Evolutionary conservation across 1,284 basidiomycete genomes (phyloP).

Genomic region (Melampsora larici-populina): DNA sequence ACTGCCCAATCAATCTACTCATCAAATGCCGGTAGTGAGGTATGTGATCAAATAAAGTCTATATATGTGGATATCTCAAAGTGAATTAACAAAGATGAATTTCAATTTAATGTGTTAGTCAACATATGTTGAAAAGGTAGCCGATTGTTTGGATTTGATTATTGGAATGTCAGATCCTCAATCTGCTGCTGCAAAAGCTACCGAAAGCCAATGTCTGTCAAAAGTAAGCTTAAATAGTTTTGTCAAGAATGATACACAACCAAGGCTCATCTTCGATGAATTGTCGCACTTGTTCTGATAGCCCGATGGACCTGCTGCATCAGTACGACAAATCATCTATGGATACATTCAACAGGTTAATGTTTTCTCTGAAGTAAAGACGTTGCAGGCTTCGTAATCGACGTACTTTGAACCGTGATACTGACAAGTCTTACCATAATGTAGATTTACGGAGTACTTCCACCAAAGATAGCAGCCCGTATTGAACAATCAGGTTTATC

Average conservation of each 20-base stretch:
- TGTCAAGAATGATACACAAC: not conserved
- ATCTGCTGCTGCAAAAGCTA: constrained; percentile 25
- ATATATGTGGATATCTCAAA: no score
- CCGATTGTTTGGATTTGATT: constrained; percentile 29
- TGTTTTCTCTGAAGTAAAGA: not conserved
- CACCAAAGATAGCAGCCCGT: constrained; percentile 7
- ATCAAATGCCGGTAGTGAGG: constrained; percentile 35
- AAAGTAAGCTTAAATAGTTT: not conserved
- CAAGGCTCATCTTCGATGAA: not conserved
- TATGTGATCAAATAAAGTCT: not conserved
- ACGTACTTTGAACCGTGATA: not conserved
- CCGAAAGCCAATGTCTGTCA: constrained; percentile 13
- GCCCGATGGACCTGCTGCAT: constrained; percentile 28
- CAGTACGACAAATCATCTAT: constrained; percentile 26
- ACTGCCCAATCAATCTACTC: constrained; percentile 22
- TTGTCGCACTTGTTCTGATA: no score
- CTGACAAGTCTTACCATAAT: not conserved
- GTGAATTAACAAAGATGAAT: no score
- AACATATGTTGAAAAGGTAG: constrained; percentile 22
- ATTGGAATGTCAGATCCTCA: constrained; percentile 29
- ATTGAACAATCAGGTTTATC: constrained; percentile 14
- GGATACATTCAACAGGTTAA: constrained; percentile 38
- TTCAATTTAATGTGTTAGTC: no score
- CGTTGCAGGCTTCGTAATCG: not conserved
- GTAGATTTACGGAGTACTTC: constrained; percentile 32